Evolutionary conservation across 768 basidiomycete species (phyloP), one percentile per base, ranked within the genome.

Genomic region (Austroboletus eburneus): DNA sequence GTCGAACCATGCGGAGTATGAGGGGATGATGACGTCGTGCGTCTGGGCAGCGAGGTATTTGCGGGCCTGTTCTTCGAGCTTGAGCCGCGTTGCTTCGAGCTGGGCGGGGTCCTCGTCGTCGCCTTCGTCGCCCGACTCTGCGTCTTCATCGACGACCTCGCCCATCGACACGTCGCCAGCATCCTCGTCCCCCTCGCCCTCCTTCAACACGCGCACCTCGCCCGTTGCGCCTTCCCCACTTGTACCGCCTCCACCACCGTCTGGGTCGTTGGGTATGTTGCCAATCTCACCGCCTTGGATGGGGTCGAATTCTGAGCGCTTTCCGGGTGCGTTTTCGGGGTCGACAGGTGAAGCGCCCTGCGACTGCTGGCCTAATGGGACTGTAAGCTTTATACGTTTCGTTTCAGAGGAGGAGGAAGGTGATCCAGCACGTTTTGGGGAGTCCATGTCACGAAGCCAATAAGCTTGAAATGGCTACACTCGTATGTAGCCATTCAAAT

Each of bases 1-100:
- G 68, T 91, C 87, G 71, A 98, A 99, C 96, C 96, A 98, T 16
- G 92, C 88, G 8, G 93, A 85, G 65, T 98, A 98, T 21, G 92
- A 95, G 8, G 96, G 96, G 42, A 99, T 89, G 62, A 99, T 83
- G 62, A 99, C 83, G 57, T 95, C 91, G 70, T 98, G 95, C 2
- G 92, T 95, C 68, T 99, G 96, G 0, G 91, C 89, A 0, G 94
- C 93, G 36, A 99, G 87, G 64, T 98, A 98, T 59, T 94, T 91
- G 45, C 84, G 83, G 43, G 86, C 93, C 64, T 87, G 91, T 59
- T 87, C 89, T 60, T 91, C 91, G 42, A 87, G 81, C 27, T 81
- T 80, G 47, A 78, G 71, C 55, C 88, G 81, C 57, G 85, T 87
- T 10, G 84, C 88, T 65, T 90, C 89, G 34, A 87, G 72, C 57